phyloP scores from a whole-genome alignment of 2,329 filamentous ascomycete genomes.

The Juglanconis sp. region DNA sequence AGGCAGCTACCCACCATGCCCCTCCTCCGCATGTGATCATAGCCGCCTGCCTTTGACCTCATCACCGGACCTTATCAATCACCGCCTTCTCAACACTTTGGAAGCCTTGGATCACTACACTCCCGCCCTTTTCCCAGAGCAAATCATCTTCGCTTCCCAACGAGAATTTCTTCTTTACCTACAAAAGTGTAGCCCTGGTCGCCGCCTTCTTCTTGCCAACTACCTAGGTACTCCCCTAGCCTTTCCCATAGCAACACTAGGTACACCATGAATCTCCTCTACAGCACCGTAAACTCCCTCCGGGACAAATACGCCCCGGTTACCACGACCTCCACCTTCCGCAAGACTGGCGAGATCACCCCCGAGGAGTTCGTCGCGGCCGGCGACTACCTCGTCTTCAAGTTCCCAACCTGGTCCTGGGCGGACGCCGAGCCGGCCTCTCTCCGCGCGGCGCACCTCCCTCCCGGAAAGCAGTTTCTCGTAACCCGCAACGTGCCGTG shows the following conservation, averaged over 20 bases:
- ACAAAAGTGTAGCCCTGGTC: neutral
- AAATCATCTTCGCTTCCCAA: neutral
- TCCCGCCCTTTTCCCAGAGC: neutral
- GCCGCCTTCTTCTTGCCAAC: neutral
- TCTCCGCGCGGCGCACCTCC: slow-evolving; percentile 78
- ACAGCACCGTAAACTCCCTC: slow-evolving; percentile 65
- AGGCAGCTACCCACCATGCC: slow-evolving; percentile 1
- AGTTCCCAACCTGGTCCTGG: slow-evolving; percentile 99
- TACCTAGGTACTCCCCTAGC: neutral
- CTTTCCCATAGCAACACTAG: neutral
- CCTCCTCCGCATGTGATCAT: slow-evolving; percentile 15
- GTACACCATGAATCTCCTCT: slow-evolving; percentile 3
- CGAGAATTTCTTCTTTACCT: neutral
- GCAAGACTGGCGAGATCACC: slow-evolving; percentile 89
- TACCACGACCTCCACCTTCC: slow-evolving; percentile 87
- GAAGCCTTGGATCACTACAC: neutral
- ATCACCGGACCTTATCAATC: slow-evolving; percentile 11
- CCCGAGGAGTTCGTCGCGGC: slow-evolving; percentile 95
- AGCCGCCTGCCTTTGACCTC: neutral
- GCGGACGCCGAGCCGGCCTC: slow-evolving; percentile 78
- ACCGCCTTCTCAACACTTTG: neutral
- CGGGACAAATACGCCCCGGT: slow-evolving; percentile 90
- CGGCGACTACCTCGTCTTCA: slow-evolving; percentile 97
- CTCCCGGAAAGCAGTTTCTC: slow-evolving; percentile 88
- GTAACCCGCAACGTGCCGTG: slow-evolving; percentile 94